Evolutionary conservation across 2,329 filamentous ascomycete genomes (phyloP), one percentile per base, ranked within the genome.

Genomic region (Parafenestella ontariensis): DNA sequence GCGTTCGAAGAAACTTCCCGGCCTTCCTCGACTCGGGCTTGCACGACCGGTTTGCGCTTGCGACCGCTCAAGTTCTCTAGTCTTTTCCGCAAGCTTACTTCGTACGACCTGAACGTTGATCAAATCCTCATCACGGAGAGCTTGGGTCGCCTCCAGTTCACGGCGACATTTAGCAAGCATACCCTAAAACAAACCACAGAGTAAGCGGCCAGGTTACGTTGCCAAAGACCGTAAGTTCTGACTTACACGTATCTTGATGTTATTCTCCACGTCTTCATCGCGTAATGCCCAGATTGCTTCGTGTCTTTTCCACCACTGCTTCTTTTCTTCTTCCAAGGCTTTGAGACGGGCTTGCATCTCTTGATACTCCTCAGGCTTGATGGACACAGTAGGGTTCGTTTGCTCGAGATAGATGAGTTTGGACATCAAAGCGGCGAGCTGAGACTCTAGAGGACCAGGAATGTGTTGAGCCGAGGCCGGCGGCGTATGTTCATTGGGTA

Each of bases 211-310:
- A 18, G 10, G 18, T 7, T 24, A 23, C 20, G 17, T 4, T 11
- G 3, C 3, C 9, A 24, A 23, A 3, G 10, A 7, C 11, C 21
- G 2, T n/a, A 21, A 26, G 10, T 20, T 11, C n/a, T 20, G 23
- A 54, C 61, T 54, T 58, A 64, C 61, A 3, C 76, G 74, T 37
- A 78, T 71, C 63, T 75, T 77, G 61, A 78, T 76, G 56, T 78
- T 73, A 55, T 79, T 79, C 46, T 74, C 70, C 1, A 79, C 72
- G 41, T 79, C 77, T 56, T 77, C 75, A 53, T 79, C 76, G 31
- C 77, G 70, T 18, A 79, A 65, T 3, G 71, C 70, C 59, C 73
- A 78, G 43, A 79, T 70, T n/a, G 76, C 73, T 59, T 76, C 72
- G 47, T 79, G 73, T 21, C 75, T 66, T 34, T 71, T 71, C 43